Evolutionary conservation across 2,329 filamentous ascomycete genomes (phyloP).

Genomic region (Penicillium sp.): DNA sequence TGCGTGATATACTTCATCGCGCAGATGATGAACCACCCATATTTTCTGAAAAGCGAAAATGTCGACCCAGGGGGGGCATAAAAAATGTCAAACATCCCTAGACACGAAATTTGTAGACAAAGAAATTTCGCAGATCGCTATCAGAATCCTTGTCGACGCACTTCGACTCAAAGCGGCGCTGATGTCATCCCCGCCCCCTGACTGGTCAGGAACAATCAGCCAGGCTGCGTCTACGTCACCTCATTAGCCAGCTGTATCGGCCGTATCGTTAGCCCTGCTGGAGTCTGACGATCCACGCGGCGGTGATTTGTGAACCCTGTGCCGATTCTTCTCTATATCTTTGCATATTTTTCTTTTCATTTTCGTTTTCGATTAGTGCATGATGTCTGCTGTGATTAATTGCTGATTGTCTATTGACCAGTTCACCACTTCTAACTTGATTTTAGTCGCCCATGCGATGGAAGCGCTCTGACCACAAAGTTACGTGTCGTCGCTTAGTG

Average conservation of each 20-base stretch:
- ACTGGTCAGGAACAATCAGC: conserved; percentile 5
- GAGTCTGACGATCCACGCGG: background rate
- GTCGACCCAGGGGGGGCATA: background rate
- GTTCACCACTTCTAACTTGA: background rate
- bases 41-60: background rate
- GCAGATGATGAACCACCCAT: background rate
- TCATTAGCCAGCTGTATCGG: background rate
- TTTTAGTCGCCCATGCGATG: background rate
- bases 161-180: background rate
- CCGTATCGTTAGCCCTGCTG: background rate
- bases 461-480: background rate
- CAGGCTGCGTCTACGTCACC: background rate
- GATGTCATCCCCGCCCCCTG: background rate
- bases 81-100: too few species aligned
- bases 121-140: background rate
- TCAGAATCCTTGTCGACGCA: background rate
- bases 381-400: background rate
- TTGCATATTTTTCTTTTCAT: background rate
- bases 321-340: background rate
- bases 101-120: background rate
- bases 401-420: background rate
- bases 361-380: background rate
- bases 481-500: background rate
- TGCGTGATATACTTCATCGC: background rate
- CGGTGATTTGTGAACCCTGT: background rate